Base-by-base conservation (phyloP, 106 monocot genomes). In the Allium cepa region DNA sequence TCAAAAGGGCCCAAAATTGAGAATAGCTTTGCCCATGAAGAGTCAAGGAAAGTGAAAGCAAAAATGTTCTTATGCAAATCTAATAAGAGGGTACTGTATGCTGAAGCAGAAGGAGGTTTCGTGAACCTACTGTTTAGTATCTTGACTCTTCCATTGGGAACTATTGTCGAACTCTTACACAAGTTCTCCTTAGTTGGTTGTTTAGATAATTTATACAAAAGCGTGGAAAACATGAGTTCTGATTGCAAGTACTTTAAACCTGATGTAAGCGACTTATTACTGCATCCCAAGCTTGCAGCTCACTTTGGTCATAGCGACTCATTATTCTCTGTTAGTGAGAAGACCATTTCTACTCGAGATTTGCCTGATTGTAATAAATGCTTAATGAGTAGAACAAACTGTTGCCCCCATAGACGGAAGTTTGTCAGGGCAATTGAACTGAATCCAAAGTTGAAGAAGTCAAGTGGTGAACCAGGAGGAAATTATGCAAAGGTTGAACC, bases 61-160 rank as follows among this genome's bases (percentile, higher is more conserved):
- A 36, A 36, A 36, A 3, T 15, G 15, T 55, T 15, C 13, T 3
- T 15, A 55, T 12, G 55, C 63, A 27, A 63, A 36, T 50, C 0
- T n/a, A 36, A n/a, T 8, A 63, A 72, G 18, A 72, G 50, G 72
- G 4, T 72, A n/a, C 13, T 72, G 18, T 63, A 53, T 10, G 72
- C 63, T 3, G 72, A 72, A 27, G 62, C 63, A 9, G 62, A 11
- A 4, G n/a, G 53, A 18, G 72, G 64, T 8, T 72, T 72, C 27
- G 63, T 49, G 0, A 53, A 72, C 16, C 47, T 72, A n/a, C 4
- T 72, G 17, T 62, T 63, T n/a, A 63, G 47, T 26, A 17, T 50
- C 50, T 53, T 72, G 22, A 59, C 72, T 8, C 13, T 53, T 10
- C 72, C 63, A 16, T 15, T 72, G 22, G 63, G 72, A 7, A 14